A percentile compares a stretch with the other conserved stretches of the same genome.
phyloP scores from a whole-genome alignment of 2,329 filamentous ascomycete species.

The Arthrobotrys musiformis region DNA sequence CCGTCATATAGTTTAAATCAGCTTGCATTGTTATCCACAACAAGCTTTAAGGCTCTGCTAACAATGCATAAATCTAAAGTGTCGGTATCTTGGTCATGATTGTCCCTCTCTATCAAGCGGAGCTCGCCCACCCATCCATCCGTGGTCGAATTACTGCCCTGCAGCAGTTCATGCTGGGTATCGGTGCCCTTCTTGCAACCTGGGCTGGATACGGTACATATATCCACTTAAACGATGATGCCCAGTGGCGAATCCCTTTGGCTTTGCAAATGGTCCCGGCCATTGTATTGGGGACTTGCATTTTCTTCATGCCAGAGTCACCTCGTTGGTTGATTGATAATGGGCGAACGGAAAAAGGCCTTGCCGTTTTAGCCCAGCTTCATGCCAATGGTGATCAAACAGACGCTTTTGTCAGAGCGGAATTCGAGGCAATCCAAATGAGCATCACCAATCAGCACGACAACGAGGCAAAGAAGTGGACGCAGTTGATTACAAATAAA shows the following conservation, averaged over 20 bases:
- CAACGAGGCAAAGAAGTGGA: slow-evolving; percentile 75
- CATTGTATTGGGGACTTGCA: slow-evolving; percentile 72
- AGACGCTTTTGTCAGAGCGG: slow-evolving; percentile 77
- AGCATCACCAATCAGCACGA: slow-evolving; percentile 74
- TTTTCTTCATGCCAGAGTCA: slow-evolving; percentile 78
- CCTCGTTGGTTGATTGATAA: slow-evolving; percentile 81
- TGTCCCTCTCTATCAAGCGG: slow-evolving; percentile 79
- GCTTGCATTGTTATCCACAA: neutral
- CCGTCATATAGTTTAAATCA: neutral
- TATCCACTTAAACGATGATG: slow-evolving; percentile 64
- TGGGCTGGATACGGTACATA: slow-evolving; percentile 77
- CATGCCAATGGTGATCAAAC: slow-evolving; percentile 75
- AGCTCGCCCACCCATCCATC: slow-evolving; percentile 81
- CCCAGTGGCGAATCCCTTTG: slow-evolving; percentile 73
- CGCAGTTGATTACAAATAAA: slow-evolving; percentile 73
- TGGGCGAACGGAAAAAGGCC: slow-evolving; percentile 72
- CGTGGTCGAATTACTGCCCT: slow-evolving; percentile 78
- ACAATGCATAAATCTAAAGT: slow-evolving; percentile 60
- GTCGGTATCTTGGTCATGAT: slow-evolving; percentile 74
- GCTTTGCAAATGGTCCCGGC: slow-evolving; percentile 79
- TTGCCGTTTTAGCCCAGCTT: slow-evolving; percentile 74
- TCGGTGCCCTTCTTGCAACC: slow-evolving; percentile 76
- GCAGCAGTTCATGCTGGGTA: slow-evolving; percentile 84
- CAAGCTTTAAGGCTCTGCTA: neutral
- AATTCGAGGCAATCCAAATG: slow-evolving; percentile 77